Base-by-base conservation (phyloP, 164 flowering plant genomes). In the Vitis riparia region DNA sequence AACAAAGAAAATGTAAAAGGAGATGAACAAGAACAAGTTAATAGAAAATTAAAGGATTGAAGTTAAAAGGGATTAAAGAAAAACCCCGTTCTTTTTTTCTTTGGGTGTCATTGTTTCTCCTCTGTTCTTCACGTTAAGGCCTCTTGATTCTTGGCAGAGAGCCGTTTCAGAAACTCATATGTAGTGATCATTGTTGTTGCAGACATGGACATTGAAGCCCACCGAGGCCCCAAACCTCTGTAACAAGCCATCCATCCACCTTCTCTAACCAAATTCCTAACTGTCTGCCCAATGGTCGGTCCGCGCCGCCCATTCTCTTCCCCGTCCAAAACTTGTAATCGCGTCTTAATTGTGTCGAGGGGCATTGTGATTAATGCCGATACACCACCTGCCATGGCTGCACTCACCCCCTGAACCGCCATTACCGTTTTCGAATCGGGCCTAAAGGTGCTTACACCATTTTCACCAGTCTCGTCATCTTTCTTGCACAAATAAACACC, bases 331-430 rank as follows among this genome's bases (percentile, higher is more conserved):
- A 83, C 86, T 47, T 83, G 86, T 62, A 86, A 50, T 60, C 89
- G 77, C 6, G 89, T 84, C 82, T 84, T 87, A 15, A 87, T 82
- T 12, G 91, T 87, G 67, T 87, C 91, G 8, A 87, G 79, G 2
- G 91, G 89, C 87, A 79, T 87, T 19, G 91, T 87, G 19, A 87
- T 77, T 66, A 87, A 55, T 11, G 89, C 91, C 4, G 91, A 82
- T 7, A 80, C 73, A 5, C 89, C 86, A 44, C 89, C 82, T 0
- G 91, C 87, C 79, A 85, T 75, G 12, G 85, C 91, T 15, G 91
- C 91, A 72, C 89, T 83, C 19, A 78, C 71, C 62, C 86, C 91
- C 70, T 85, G 87, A 47, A 87, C 87, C 47, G 79, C 86, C 80
- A 85, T 71, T 23, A 82, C 72, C 3, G 77, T 71, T 67, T 72